Conservation (phyloP, 2,329 filamentous ascomycete species). For the Beauveria brongniartii region DNA sequence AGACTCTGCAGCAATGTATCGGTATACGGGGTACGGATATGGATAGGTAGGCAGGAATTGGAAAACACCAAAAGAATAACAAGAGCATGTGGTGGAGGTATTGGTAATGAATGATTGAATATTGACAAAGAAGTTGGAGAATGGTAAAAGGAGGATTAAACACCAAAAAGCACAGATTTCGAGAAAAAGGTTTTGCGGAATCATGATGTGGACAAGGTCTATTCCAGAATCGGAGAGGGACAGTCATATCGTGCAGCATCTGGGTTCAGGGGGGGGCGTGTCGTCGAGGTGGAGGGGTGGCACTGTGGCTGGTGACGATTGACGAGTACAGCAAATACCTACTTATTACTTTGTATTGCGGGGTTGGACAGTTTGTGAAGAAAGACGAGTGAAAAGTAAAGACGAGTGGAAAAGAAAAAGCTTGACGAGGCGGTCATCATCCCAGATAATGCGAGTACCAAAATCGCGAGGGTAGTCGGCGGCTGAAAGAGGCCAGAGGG, state of each 20-base stretch:
- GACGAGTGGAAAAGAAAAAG: not conserved
- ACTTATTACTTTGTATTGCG: not conserved
- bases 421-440: too few relatives aligned
- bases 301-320: not conserved
- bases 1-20: not conserved
- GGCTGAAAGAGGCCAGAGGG: too few relatives aligned
- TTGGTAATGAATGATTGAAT: not conserved
- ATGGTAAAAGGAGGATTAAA: not conserved
- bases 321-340: not conserved
- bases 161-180: not conserved
- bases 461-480: too few relatives aligned
- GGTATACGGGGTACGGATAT: not conserved
- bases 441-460: too few relatives aligned
- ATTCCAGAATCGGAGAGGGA: constrained; percentile 13
- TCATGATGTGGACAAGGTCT: constrained; percentile 5
- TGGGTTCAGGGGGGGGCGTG: constrained; percentile 6
- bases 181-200: not conserved
- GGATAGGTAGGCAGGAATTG: not conserved
- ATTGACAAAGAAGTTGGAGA: not conserved
- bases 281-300: not conserved
- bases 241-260: constrained; percentile 15
- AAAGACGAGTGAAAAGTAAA: not conserved
- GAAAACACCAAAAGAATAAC: not conserved
- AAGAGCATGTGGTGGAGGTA: not conserved
- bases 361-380: not conserved